phyloP scores from a whole-genome alignment of 371 early-diverging fungal species.

The Ecytonucleospora hepatopenaei region DNA sequence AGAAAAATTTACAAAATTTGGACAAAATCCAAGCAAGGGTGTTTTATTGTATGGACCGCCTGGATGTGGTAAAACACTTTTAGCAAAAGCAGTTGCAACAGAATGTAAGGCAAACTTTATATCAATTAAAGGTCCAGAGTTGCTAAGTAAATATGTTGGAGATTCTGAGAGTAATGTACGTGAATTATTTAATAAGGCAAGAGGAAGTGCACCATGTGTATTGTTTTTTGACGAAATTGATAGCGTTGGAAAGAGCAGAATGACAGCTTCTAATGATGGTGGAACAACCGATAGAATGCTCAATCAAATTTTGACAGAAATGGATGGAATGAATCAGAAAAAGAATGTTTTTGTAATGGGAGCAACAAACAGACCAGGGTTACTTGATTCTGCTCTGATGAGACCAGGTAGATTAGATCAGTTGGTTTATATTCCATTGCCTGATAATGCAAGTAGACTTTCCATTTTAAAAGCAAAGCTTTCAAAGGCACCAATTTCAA shows the following conservation, averaged over 20 bases:
- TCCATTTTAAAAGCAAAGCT: constrained; percentile 76
- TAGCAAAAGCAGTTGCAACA: constrained; percentile 99
- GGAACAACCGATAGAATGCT: constrained; percentile 81
- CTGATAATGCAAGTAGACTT: constrained; percentile 72
- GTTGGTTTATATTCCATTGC: constrained; percentile 61
- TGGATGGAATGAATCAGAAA: constrained; percentile 99
- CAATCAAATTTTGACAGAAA: constrained; percentile 96
- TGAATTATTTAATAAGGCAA: constrained; percentile 96
- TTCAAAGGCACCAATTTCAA: constrained; percentile 82
- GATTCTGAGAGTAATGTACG: constrained; percentile 98
- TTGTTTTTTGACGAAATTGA: constrained; percentile 99
- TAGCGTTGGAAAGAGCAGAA: constrained; percentile 92
- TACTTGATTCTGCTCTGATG: constrained; percentile 73
- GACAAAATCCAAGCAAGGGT: constrained; percentile 96
- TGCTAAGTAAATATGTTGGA: constrained; percentile 99
- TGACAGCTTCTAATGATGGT: constrained; percentile 71
- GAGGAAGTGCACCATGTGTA: constrained; percentile 96
- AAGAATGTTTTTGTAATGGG: constrained; percentile 78
- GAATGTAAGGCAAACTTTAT: constrained; percentile 99
- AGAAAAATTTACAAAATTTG: constrained; percentile 97
- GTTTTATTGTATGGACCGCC: constrained; percentile 99
- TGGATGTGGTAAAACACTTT: constrained; percentile 96
- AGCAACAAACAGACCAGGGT: constrained; percentile 94
- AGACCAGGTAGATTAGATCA: constrained; percentile 93
- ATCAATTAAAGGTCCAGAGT: constrained; percentile 96